A percentile compares a stretch with the other conserved stretches of the same genome.
Evolutionary conservation across 306 rosid species (phyloP).

Genomic region (Inga laurina): DNA sequence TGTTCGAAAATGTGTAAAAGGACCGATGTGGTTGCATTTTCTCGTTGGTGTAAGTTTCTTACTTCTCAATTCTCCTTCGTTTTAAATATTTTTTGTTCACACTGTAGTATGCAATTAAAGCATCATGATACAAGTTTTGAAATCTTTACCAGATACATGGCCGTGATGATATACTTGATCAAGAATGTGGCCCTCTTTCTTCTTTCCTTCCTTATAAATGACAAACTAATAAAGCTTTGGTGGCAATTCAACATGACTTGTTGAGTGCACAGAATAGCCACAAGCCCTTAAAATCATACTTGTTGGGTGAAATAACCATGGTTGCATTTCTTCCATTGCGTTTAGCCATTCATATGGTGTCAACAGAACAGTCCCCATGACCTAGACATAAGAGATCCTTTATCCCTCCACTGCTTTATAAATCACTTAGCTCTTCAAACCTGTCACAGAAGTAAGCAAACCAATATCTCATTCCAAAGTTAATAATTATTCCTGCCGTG

Average conservation of each 20-base stretch:
- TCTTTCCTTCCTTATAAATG: conserved; percentile 20
- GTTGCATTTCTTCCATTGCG: not conserved
- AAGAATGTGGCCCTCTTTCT: not conserved
- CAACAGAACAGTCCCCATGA: conserved; percentile 1
- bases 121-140: not conserved
- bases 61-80: not conserved
- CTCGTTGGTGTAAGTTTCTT: conserved; percentile 76
- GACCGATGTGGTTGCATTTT: conserved; percentile 97
- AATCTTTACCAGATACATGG: conserved; percentile 6
- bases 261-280: not conserved
- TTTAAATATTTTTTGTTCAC: not conserved
- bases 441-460: conserved; percentile 9
- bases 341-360: conserved; percentile 23
- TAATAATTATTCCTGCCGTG: not conserved
- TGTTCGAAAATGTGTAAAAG: conserved; percentile 65
- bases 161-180: not conserved
- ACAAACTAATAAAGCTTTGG: not conserved
- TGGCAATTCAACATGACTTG: not conserved
- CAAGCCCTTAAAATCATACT: not conserved
- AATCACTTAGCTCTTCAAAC: conserved; percentile 11
- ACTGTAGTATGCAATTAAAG: not conserved
- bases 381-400: conserved; percentile 21
- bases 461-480: conserved; percentile 4
- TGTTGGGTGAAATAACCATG: not conserved
- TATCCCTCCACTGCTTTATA: not conserved